Conservation (phyloP, 1,284 basidiomycete genomes). For the Austroboletus niveus region DNA sequence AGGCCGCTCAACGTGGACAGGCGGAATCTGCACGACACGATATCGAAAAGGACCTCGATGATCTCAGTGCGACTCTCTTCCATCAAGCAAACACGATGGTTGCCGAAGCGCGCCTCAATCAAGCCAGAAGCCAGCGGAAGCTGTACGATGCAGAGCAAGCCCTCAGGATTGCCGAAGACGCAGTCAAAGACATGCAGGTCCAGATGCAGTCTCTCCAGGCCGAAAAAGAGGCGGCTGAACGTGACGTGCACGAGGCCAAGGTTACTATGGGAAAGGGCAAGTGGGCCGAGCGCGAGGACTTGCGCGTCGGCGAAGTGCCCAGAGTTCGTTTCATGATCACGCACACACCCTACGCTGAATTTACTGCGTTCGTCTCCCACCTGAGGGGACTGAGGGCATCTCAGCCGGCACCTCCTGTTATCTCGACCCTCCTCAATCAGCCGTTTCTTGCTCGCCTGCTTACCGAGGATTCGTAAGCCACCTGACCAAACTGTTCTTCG, state of each 20-base stretch:
- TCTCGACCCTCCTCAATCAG: constrained; percentile 66
- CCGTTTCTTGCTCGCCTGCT: constrained; percentile 84
- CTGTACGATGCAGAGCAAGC: constrained; percentile 79
- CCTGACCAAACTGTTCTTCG: constrained; percentile 4
- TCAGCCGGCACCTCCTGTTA: constrained; percentile 52
- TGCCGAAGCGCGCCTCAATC: constrained; percentile 79
- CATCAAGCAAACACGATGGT: constrained; percentile 93
- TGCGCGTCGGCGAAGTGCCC: constrained; percentile 15
- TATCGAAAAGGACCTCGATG: constrained; percentile 90
- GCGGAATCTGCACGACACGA: constrained; percentile 82
- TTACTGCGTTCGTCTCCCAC: constrained; percentile 79
- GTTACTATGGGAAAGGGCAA: constrained; percentile 65
- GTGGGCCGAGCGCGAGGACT: constrained; percentile 49
- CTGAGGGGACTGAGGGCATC: constrained; percentile 71
- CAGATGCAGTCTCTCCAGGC: constrained; percentile 76
- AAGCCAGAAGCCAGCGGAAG: constrained; percentile 79
- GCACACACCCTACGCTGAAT: constrained; percentile 85
- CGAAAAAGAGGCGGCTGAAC: constrained; percentile 61
- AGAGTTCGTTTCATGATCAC: constrained; percentile 52
- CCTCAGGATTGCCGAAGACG: constrained; percentile 82
- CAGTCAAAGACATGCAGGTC: constrained; percentile 78
- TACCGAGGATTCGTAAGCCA: constrained; percentile 87
- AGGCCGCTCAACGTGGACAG: constrained; percentile 86
- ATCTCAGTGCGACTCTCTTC: constrained; percentile 87
- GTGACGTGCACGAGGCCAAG: constrained; percentile 47